Evolutionary conservation across 129 eudicot genomes (phyloP), one percentile per base, ranked within the genome.

Genomic region (Ambrosia artemisiifolia): DNA sequence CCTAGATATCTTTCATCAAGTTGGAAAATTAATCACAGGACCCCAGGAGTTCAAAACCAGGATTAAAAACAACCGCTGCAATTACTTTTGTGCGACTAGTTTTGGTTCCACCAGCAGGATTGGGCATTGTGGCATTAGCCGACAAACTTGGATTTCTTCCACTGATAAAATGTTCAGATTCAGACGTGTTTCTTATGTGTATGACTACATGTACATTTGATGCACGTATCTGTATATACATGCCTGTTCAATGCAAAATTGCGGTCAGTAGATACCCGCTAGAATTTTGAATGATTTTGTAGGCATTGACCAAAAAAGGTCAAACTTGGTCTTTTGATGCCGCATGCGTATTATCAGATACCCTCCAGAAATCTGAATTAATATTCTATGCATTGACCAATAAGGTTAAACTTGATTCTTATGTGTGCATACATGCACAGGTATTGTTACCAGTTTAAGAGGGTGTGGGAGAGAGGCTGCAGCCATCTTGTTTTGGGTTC

Each of bases 211-310:
- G n/a, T n/a, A 77, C 91, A 94, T 82, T 85, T 95, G 10, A 94
- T 94, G 98, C 98, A 96, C 48, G 90, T 96, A 71, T 94, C 98
- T 13, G 93, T 94, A 40, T n/a, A n/a, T n/a, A n/a, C n/a, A n/a
- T n/a, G n/a, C n/a, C n/a, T n/a, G n/a, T n/a, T n/a, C n/a, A n/a
- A n/a, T n/a, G n/a, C n/a, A n/a, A n/a, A n/a, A n/a, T n/a, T n/a
- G n/a, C n/a, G n/a, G n/a, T 96, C 90, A 71, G 82, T 96, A 76
- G 98, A 96, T 89, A 87, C 24, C 32, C 66, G 18, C 20, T 32
- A 35, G 50, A 68, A 19, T n/a, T 46, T 42, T 42, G 62, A 50
- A 43, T 5, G 13, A 13, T 59, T 46, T 55, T 65, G 14, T 53
- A 12, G 28, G 3, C 2, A 10, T 66, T 56, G 70, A 17, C 63